These are phyloP conservation scores for Fonsecaea nubica DNA, from an alignment of 2,329 filamentous ascomycete genomes.

Conservation along the genomic window DNA sequence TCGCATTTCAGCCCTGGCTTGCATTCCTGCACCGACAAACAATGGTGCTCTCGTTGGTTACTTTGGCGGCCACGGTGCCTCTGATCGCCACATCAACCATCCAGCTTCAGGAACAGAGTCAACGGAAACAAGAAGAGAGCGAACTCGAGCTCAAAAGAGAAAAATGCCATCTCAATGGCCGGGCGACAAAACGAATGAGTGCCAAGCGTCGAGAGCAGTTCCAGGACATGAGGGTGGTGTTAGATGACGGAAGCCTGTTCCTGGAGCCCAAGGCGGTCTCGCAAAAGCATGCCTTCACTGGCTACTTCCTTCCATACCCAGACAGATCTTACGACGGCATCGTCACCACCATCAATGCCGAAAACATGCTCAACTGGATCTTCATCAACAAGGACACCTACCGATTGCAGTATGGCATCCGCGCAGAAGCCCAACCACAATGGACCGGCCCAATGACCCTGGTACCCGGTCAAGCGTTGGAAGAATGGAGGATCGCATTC, in stretches of 20 bases:
- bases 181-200: conserved; percentile 29
- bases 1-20: not conserved
- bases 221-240: conserved; percentile 22
- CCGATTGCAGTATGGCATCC: conserved; percentile 69
- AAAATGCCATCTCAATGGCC: conserved; percentile 31
- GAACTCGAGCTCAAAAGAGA: conserved; percentile 28
- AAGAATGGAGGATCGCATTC: conserved; percentile 43
- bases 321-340: conserved; percentile 30
- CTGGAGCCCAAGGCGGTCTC: conserved; percentile 12
- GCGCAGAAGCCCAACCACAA: conserved; percentile 73
- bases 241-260: conserved; percentile 24
- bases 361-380: conserved; percentile 68
- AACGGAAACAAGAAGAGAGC: conserved; percentile 23
- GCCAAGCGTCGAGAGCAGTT: conserved; percentile 23
- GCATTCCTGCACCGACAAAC: not conserved
- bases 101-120: conserved; percentile 28
- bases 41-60: conserved; percentile 34
- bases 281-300: conserved; percentile 28
- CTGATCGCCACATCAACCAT: conserved; percentile 33
- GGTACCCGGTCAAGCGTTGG: conserved; percentile 53
- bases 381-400: conserved; percentile 68
- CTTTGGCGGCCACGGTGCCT: conserved; percentile 31
- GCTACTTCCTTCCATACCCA: conserved; percentile 48
- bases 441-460: conserved; percentile 72
- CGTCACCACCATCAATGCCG: conserved; percentile 32